Percentiles rank a stretch among this genome's conserved stretches.
phyloP scores from a whole-genome alignment of 495 filamentous ascomycete genomes.

The Podospora pseudopauciseta region DNA sequence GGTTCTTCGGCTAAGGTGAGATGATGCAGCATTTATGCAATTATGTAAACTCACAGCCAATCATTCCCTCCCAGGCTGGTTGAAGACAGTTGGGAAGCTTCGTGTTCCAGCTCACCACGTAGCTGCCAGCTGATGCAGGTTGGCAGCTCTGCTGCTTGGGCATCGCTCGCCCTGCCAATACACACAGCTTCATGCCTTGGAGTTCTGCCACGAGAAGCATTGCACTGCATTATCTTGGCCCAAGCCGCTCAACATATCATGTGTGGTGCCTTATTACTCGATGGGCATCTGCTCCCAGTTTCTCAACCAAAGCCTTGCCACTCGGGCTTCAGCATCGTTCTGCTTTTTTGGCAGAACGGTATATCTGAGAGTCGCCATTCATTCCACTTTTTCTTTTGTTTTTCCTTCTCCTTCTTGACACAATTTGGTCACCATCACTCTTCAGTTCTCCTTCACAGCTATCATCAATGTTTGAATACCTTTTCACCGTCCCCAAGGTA shows the following conservation, averaged over 20 bases:
- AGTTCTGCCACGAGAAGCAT: not conserved
- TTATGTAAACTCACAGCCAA: not conserved
- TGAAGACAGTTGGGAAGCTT: not conserved
- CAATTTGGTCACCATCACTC: not conserved
- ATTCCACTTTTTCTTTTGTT: slow-evolving; percentile 1
- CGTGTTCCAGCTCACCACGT: not conserved
- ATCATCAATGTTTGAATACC: slow-evolving; percentile 17
- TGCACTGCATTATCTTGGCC: not conserved
- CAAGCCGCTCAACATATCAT: not conserved
- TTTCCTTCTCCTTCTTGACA: not conserved
- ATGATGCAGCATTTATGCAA: not conserved
- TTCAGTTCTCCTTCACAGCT: not conserved
- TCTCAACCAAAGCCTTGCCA: not conserved
- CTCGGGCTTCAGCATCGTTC: slow-evolving; percentile 4
- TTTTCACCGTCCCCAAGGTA: slow-evolving; percentile 18
- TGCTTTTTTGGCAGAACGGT: not conserved
- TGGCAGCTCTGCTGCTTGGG: not conserved
- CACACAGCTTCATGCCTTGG: not conserved
- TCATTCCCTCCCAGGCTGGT: not conserved
- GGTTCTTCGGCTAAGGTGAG: not conserved
- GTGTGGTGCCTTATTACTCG: not conserved
- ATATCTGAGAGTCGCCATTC: not conserved
- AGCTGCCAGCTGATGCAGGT: not conserved
- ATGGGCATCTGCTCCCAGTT: not conserved
- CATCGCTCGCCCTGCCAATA: not conserved